Percentiles rank a stretch among this genome's conserved stretches.
Conservation (phyloP, 202 grass and related monocot genomes). For the Carex sylvatica region DNA sequence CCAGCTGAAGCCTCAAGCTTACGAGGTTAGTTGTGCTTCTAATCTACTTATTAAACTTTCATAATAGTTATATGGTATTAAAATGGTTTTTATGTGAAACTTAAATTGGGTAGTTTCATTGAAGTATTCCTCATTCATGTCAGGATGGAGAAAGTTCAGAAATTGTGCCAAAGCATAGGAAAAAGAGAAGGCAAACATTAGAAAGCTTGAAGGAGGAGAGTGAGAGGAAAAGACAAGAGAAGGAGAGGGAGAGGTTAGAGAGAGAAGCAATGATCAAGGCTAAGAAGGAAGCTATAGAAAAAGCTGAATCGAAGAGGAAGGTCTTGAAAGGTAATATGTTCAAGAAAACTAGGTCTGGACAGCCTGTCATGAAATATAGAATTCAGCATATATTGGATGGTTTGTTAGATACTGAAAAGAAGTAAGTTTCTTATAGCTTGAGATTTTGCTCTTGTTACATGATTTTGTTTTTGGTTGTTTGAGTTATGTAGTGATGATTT, state of each 20-base stretch:
- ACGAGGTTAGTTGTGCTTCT: slow-evolving; percentile 42
- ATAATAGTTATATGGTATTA: not conserved
- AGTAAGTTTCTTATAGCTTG: slow-evolving; percentile 27
- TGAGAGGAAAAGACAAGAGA: slow-evolving; percentile 61
- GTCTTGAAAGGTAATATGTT: slow-evolving; percentile 77
- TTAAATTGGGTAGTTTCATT: not conserved
- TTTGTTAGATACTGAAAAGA: slow-evolving; percentile 47
- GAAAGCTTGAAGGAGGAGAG: slow-evolving; percentile 73
- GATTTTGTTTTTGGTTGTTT: not conserved
- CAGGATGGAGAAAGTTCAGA: slow-evolving; percentile 34
- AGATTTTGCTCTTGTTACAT: not conserved
- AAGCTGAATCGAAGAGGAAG: slow-evolving; percentile 29
- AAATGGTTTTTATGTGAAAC: not conserved
- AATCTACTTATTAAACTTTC: not conserved
- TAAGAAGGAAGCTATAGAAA: slow-evolving; percentile 15
- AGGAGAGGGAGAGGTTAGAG: slow-evolving; percentile 68
- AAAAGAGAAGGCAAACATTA: slow-evolving; percentile 39
- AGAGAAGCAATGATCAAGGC: slow-evolving; percentile 28
- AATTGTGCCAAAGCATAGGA: slow-evolving; percentile 31
- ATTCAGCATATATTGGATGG: slow-evolving; percentile 80
- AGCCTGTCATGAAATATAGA: slow-evolving; percentile 82
- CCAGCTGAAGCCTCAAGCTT: slow-evolving; percentile 21
- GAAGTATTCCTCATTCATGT: not conserved
- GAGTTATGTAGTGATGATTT: not conserved
- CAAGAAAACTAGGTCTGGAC: slow-evolving; percentile 83